Evolutionary conservation across 768 basidiomycete genomes (phyloP).

Genomic region (Mycena filopes): DNA sequence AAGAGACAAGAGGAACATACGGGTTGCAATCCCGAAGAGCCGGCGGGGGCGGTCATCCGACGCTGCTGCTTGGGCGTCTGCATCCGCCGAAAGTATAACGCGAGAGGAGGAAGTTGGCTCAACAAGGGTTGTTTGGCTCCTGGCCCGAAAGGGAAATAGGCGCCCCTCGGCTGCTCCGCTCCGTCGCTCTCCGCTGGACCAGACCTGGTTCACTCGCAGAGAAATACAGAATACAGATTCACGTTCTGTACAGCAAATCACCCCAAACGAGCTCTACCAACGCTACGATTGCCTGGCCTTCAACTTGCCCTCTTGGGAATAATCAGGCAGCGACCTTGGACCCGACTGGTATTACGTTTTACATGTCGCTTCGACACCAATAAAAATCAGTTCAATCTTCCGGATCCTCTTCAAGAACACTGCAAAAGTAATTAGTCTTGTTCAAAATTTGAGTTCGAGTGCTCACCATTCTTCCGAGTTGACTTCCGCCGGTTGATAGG

Average conservation of each 20-base stretch:
- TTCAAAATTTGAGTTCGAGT: not conserved
- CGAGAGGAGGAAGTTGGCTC: too few relatives aligned
- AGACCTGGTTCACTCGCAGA: not conserved
- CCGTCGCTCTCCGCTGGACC: not conserved
- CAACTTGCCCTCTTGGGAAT: too few relatives aligned
- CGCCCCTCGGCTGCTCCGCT: not conserved
- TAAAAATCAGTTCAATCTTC: slow-evolving; percentile 11
- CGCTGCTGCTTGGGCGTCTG: slow-evolving; percentile 38
- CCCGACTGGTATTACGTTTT: not conserved
- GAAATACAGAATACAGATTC: too few relatives aligned
- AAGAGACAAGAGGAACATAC: slow-evolving; percentile 38
- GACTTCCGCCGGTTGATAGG: slow-evolving; percentile 86
- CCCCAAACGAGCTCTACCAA: too few relatives aligned
- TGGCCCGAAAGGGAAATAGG: not conserved
- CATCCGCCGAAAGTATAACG: slow-evolving; percentile 8
- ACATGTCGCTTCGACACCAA: not conserved
- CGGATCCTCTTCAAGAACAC: slow-evolving; percentile 28
- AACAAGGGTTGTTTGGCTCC: too few relatives aligned
- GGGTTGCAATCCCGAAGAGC: slow-evolving; percentile 39
- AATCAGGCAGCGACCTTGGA: too few relatives aligned
- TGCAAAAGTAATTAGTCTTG: not conserved
- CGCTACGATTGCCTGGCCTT: not conserved
- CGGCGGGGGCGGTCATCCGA: slow-evolving; percentile 47
- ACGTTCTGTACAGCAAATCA: too few relatives aligned
- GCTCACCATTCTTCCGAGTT: slow-evolving; percentile 88